Evolutionary conservation across 305 asterid genomes (phyloP).

Genomic region (Plantago coronopus): DNA sequence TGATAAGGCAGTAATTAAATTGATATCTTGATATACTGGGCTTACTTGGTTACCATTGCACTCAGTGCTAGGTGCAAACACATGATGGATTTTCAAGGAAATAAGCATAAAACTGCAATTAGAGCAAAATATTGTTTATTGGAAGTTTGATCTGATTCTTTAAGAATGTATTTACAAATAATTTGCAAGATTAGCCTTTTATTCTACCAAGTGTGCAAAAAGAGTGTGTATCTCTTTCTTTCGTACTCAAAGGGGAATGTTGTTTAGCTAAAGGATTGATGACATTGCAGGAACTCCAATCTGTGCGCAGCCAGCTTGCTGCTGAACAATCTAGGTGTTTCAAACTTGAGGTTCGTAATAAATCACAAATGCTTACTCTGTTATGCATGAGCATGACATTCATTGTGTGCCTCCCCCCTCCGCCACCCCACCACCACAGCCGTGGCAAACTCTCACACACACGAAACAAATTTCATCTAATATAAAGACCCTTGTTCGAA

Average conservation of each 20-base stretch:
- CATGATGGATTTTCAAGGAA: not conserved
- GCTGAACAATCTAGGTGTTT: slow-evolving; percentile 97
- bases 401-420: slow-evolving; percentile 15
- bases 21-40: not conserved
- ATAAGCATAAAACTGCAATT: not conserved
- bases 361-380: slow-evolving; percentile 16
- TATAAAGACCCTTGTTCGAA: too few species aligned
- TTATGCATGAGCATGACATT: slow-evolving; percentile 3
- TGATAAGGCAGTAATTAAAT: not conserved
- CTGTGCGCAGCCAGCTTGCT: slow-evolving; percentile 88
- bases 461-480: too few species aligned
- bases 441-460: too few species aligned
- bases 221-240: not conserved
- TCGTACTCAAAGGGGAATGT: slow-evolving; percentile 2
- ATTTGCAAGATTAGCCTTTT: slow-evolving; percentile 2
- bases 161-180: not conserved
- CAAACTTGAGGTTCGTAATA: slow-evolving; percentile 82
- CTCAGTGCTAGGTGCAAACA: not conserved
- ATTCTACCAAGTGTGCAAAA: not conserved
- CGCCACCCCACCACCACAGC: too few species aligned
- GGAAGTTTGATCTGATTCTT: not conserved
- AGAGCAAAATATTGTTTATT: not conserved
- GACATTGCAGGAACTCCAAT: slow-evolving; percentile 82
- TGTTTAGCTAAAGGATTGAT: slow-evolving; percentile 4
- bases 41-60: too few species aligned